A percentile compares a stretch with the other conserved stretches of the same genome.
These are phyloP conservation scores for Fusarium sp. DNA, from an alignment of 2,329 filamentous ascomycete species.

Conservation along the genomic window DNA sequence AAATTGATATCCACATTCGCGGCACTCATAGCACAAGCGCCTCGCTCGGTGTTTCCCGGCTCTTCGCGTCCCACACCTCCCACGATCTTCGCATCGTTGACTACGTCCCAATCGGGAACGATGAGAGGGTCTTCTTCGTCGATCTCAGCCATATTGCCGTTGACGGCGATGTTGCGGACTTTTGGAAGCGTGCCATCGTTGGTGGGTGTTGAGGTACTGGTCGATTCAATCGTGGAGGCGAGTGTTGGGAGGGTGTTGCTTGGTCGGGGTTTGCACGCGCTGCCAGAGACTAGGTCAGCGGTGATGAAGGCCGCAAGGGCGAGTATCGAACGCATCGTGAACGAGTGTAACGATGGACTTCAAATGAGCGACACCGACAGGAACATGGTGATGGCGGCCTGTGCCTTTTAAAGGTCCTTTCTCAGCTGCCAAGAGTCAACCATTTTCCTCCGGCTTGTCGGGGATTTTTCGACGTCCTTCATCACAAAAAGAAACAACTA, in stretches of 20 bases:
- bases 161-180: slow-evolving; percentile 2
- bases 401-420: background rate
- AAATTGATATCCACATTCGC: background rate
- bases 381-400: background rate
- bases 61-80: slow-evolving; percentile 4
- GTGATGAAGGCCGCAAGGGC: background rate
- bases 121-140: background rate
- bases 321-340: background rate
- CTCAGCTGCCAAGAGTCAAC: background rate
- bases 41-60: background rate
- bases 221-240: background rate
- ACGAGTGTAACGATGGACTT: background rate
- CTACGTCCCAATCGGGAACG: background rate
- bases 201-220: background rate
- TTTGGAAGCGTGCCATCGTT: background rate
- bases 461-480: no score
- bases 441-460: no score
- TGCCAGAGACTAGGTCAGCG: background rate
- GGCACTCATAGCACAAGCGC: slow-evolving; percentile 12
- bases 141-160: slow-evolving; percentile 15
- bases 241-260: background rate
- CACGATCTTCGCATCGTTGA: slow-evolving; percentile 1
- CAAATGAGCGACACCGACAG: no score
- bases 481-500: background rate
- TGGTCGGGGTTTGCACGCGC: slow-evolving; percentile 6